These are phyloP conservation scores for Fusarium setosum DNA, from an alignment of 2,329 filamentous ascomycete species.

Conservation along the genomic window DNA sequence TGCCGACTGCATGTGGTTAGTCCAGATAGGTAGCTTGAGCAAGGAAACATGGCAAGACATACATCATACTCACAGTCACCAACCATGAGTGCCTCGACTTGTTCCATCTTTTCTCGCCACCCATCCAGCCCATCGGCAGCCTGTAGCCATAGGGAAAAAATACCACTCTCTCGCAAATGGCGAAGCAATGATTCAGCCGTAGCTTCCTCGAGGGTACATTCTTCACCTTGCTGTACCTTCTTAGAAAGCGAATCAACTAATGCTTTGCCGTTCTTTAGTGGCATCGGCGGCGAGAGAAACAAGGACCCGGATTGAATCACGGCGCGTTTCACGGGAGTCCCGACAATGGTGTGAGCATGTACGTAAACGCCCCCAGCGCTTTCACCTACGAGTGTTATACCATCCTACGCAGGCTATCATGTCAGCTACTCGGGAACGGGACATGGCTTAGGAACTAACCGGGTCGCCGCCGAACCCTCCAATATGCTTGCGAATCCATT, in stretches of 20 bases:
- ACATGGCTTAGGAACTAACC: neutral
- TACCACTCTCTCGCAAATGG: no score
- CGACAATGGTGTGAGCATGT: conserved; percentile 54
- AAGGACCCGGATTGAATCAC: conserved; percentile 56
- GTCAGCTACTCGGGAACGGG: accelerated
- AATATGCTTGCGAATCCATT: conserved; percentile 46
- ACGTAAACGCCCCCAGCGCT: conserved; percentile 58
- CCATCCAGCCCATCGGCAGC: conserved; percentile 47
- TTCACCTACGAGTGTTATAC: conserved; percentile 57
- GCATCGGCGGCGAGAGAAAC: conserved; percentile 56
- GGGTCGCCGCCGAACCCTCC: conserved; percentile 44
- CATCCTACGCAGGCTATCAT: conserved; percentile 36
- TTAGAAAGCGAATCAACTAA: no score
- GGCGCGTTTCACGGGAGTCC: conserved; percentile 41
- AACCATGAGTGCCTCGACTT: conserved; percentile 52
- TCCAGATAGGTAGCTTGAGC: neutral
- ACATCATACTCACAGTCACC: conserved; percentile 58
- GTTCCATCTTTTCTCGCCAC: conserved; percentile 49
- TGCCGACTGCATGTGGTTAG: conserved; percentile 52
- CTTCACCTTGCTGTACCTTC: no score
- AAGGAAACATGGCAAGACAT: neutral
- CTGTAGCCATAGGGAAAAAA: conserved; percentile 56
- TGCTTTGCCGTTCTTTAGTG: no score
- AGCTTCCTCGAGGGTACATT: no score
- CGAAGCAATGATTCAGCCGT: no score